Base-by-base conservation (phyloP, 1,284 basidiomycete species). In the Laetiporus sulphureus region DNA sequence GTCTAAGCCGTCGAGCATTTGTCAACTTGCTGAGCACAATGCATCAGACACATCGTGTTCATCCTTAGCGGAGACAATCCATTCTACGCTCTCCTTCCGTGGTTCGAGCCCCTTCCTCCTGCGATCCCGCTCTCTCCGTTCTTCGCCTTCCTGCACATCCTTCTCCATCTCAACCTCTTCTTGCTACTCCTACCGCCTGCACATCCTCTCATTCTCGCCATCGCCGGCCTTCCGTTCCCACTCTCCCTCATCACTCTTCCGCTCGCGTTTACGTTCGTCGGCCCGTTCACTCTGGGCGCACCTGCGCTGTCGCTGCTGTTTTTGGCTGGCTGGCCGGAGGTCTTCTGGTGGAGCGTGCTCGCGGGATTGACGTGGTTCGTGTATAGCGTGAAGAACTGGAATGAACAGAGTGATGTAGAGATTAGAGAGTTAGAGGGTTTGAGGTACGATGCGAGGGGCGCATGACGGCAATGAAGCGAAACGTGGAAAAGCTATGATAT, bases 401-500 rank as follows among this genome's bases (percentile, higher is more conserved):
- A 52, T 11, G 34, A 21, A 13, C 47, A 59, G 13, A 50, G 47
- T 11, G 47, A 50, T 34, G 50, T 50, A 36, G 52, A 50, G 6
- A 47, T 61, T 10, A 33, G 38, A 8, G 43, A 49, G 32, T 41
- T 61, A 36, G 57, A 60, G 42, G 48, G 41, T 13, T 31, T 61
- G 36, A 49, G 55, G 3, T 61, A 61, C 36, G 48, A 49, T 11
- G 58, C 58, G 8, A 49, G 49, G 16, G 57, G 59, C 10, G 59
- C 56, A 15, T 57, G 40, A 49, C 16, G 7, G 16, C 7, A 12
- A 8, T 32, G 32, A 8, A 32, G 25, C n/a, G n/a, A n/a, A n/a
- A n/a, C n/a, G n/a, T n/a, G n/a, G n/a, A n/a, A n/a, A n/a, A n/a
- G n/a, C n/a, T n/a, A n/a, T n/a, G n/a, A n/a, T n/a, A n/a, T n/a